These are phyloP conservation scores for Talaromyces piceae DNA, from an alignment of 2,329 filamentous ascomycete genomes.

Conservation along the genomic window DNA sequence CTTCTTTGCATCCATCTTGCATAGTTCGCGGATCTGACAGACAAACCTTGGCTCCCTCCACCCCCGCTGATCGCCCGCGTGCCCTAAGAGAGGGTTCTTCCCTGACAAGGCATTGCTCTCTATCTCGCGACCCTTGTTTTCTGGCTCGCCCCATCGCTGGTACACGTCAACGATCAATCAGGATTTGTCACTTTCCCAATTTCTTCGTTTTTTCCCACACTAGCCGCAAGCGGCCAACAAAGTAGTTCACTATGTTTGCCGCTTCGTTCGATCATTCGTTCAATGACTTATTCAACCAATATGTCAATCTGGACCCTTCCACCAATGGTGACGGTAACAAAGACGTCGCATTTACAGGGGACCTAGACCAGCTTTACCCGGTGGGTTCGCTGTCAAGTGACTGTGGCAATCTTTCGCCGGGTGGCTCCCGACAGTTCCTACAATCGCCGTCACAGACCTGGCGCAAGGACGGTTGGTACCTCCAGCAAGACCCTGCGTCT, in stretches of 20 bases:
- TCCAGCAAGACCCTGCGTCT: conserved; percentile 43
- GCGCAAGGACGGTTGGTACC: conserved; percentile 46
- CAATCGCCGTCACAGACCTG: conserved; percentile 42
- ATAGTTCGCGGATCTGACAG: neutral
- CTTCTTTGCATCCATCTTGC: conserved; percentile 8
- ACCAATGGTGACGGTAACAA: conserved; percentile 42
- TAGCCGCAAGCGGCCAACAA: conserved; percentile 42
- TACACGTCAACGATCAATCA: conserved; percentile 17
- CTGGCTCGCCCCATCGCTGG: conserved; percentile 24
- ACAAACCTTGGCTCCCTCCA: conserved; percentile 12
- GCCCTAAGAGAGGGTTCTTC: conserved; percentile 9
- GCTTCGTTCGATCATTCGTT: conserved; percentile 45
- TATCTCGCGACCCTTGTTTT: conserved; percentile 12
- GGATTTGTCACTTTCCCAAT: conserved; percentile 10
- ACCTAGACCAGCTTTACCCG: conserved; percentile 47
- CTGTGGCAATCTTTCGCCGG: conserved; percentile 44
- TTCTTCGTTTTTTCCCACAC: conserved; percentile 14
- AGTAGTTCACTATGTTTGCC: conserved; percentile 45
- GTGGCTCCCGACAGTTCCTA: conserved; percentile 38
- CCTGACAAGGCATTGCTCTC: conserved; percentile 16
- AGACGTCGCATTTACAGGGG: conserved; percentile 42
- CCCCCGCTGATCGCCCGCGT: conserved; percentile 11
- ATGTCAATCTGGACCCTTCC: conserved; percentile 49
- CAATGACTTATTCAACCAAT: conserved; percentile 58
- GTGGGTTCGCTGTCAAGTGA: conserved; percentile 44